A percentile compares a stretch with the other conserved stretches of the same genome.
Conservation (phyloP, 2,329 filamentous ascomycete genomes). For the Eurotiales sp. region DNA sequence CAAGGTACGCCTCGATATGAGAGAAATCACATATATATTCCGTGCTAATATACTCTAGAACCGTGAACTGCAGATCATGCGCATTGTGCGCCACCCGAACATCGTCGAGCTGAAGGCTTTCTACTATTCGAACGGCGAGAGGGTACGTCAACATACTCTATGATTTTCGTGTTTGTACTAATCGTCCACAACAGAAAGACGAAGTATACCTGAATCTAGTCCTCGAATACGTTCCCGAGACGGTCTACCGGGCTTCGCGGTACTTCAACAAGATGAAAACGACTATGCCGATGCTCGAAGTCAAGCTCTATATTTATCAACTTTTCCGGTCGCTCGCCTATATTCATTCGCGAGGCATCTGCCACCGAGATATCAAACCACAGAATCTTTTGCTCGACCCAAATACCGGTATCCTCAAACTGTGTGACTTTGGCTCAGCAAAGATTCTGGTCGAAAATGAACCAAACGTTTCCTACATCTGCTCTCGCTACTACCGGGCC, state of each 20-base stretch:
- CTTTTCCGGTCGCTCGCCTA: conserved; percentile 97
- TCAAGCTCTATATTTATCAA: conserved; percentile 99
- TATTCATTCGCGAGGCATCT: conserved; percentile 98
- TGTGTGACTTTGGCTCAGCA: conserved; percentile 97
- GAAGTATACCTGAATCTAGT: conserved; percentile 98
- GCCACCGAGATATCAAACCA: conserved; percentile 98
- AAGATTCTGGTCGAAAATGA: conserved; percentile 99
- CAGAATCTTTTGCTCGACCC: conserved; percentile 96
- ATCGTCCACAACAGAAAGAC: conserved; percentile 65
- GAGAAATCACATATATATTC: no score
- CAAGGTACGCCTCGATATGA: conserved; percentile 83
- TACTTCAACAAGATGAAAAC: conserved; percentile 99
- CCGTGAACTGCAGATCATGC: conserved; percentile 98
- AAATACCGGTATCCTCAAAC: conserved; percentile 83
- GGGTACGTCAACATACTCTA: conserved; percentile 58
- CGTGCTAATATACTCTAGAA: conserved; percentile 61
- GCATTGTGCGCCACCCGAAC: conserved; percentile 97
- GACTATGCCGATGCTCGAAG: conserved; percentile 96
- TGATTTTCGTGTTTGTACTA: no score
- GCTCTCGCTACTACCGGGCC: conserved; percentile 96
- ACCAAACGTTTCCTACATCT: conserved; percentile 99
- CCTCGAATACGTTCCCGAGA: conserved; percentile 97
- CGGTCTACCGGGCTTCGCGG: conserved; percentile 92
- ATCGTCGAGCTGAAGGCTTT: conserved; percentile 99
- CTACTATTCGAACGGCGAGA: conserved; percentile 98